Conservation (phyloP, 371 early-diverging fungal species). For the Chytridium lagenaria region DNA sequence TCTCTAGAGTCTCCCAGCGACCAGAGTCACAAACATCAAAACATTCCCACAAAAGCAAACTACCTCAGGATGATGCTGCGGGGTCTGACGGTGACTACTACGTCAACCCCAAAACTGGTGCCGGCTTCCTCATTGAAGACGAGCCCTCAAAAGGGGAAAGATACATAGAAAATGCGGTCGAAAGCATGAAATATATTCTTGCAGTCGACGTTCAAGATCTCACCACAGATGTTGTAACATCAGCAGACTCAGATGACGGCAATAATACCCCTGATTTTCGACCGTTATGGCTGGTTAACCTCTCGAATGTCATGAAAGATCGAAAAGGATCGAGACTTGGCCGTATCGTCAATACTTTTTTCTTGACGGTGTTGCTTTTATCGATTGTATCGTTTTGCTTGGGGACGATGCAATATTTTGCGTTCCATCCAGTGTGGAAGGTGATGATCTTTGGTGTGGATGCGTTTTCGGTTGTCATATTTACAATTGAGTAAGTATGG, state of each 20-base stretch:
- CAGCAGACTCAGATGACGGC: too few species aligned
- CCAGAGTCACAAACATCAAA: too few species aligned
- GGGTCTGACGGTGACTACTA: neutral
- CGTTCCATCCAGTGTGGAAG: neutral
- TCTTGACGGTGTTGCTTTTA: neutral
- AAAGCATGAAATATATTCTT: neutral
- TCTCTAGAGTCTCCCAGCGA: too few species aligned
- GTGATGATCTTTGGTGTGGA: neutral
- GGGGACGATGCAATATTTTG: neutral
- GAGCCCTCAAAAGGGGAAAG: neutral
- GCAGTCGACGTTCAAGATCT: too few species aligned
- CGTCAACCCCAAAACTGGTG: neutral
- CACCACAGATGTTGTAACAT: too few species aligned
- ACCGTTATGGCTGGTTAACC: neutral
- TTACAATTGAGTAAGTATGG: conserved; percentile 16
- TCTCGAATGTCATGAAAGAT: neutral
- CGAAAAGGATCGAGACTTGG: neutral
- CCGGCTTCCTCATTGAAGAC: neutral
- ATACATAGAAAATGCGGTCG: neutral
- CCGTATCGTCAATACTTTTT: neutral
- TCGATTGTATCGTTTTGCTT: conserved; percentile 14
- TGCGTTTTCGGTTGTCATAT: neutral
- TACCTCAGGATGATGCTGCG: neutral
- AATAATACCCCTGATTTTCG: neutral
- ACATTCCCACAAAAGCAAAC: too few species aligned